Percentiles rank a stretch among this genome's conserved stretches.
phyloP scores from a whole-genome alignment of 2,329 filamentous ascomycete species.

The Lachnellula hyalina region DNA sequence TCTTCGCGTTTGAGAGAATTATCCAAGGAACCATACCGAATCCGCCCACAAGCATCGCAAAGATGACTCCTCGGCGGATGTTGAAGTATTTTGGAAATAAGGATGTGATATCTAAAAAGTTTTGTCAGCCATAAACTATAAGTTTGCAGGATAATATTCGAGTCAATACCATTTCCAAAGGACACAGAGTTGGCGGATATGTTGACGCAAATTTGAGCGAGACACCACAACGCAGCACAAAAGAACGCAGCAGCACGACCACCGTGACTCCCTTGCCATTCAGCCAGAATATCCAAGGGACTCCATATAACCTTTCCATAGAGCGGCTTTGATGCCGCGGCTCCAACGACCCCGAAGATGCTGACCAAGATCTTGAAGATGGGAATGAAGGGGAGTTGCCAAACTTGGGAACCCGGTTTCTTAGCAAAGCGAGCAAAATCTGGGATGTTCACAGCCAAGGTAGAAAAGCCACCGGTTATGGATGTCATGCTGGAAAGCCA shows the following conservation, averaged over 20 bases:
- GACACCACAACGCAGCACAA: slow-evolving; percentile 16
- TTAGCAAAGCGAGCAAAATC: slow-evolving; percentile 24
- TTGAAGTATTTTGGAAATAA: slow-evolving; percentile 46
- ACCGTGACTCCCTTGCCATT: slow-evolving; percentile 23
- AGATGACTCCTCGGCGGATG: slow-evolving; percentile 38
- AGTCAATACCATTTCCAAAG: slow-evolving; percentile 20
- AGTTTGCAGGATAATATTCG: not conserved
- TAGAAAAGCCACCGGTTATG: slow-evolving; percentile 14
- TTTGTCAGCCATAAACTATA: not conserved
- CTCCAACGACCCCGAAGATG: slow-evolving; percentile 19
- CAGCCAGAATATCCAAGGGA: slow-evolving; percentile 18
- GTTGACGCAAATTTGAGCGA: slow-evolving; percentile 31
- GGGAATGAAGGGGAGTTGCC: slow-evolving; percentile 16
- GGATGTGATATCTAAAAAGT: slow-evolving; percentile 34
- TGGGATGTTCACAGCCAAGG: slow-evolving; percentile 25
- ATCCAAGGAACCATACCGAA: slow-evolving; percentile 44
- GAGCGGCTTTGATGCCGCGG: slow-evolving; percentile 18
- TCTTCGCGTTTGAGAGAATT: slow-evolving; percentile 31
- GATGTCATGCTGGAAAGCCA: slow-evolving; percentile 13
- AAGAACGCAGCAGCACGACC: slow-evolving; percentile 24
- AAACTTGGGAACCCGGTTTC: slow-evolving; percentile 7
- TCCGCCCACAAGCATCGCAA: slow-evolving; percentile 37
- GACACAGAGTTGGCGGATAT: slow-evolving; percentile 35
- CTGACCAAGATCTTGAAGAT: slow-evolving; percentile 16
- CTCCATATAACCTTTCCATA: slow-evolving; percentile 24